These are phyloP conservation scores for Brassica incana DNA, from an alignment of 345 rosid species.

Conservation along the genomic window DNA sequence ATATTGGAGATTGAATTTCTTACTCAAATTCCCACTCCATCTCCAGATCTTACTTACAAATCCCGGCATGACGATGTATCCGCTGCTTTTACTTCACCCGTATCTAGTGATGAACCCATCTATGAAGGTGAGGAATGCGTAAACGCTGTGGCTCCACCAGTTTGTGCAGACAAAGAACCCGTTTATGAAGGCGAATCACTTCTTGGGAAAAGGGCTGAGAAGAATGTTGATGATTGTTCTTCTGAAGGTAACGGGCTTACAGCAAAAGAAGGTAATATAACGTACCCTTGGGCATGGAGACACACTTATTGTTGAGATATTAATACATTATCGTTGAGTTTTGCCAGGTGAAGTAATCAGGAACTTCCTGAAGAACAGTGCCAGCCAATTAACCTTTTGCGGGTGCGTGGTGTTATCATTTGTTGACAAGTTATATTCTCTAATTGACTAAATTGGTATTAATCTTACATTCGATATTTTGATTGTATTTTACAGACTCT, in stretches of 20 bases:
- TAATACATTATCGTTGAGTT: slow-evolving; percentile 30
- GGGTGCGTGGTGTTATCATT: slow-evolving; percentile 60
- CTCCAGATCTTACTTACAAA: slow-evolving; percentile 54
- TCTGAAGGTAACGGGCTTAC: slow-evolving; percentile 57
- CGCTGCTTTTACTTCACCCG: slow-evolving; percentile 52
- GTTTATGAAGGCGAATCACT: slow-evolving; percentile 95
- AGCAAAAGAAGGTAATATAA: slow-evolving; percentile 60
- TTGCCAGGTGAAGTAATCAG: slow-evolving; percentile 72
- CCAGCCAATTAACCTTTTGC: slow-evolving; percentile 81
- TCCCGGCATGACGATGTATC: slow-evolving; percentile 49
- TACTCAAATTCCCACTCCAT: slow-evolving; percentile 43
- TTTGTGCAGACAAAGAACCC: slow-evolving; percentile 72
- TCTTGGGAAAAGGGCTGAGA: slow-evolving; percentile 80
- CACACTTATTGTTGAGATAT: not conserved
- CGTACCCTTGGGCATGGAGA: not conserved
- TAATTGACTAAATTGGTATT: not conserved
- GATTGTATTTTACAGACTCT: slow-evolving; percentile 60
- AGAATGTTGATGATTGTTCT: slow-evolving; percentile 43
- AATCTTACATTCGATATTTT: slow-evolving; percentile 12
- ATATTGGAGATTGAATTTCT: slow-evolving; percentile 36
- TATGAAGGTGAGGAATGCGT: slow-evolving; percentile 98
- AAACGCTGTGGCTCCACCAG: slow-evolving; percentile 54
- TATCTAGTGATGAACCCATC: slow-evolving; percentile 82
- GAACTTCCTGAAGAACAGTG: slow-evolving; percentile 78
- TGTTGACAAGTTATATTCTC: slow-evolving; percentile 15